Evolutionary conservation across 2,329 filamentous ascomycete species (phyloP).

Genomic region (Didymella exigua): DNA sequence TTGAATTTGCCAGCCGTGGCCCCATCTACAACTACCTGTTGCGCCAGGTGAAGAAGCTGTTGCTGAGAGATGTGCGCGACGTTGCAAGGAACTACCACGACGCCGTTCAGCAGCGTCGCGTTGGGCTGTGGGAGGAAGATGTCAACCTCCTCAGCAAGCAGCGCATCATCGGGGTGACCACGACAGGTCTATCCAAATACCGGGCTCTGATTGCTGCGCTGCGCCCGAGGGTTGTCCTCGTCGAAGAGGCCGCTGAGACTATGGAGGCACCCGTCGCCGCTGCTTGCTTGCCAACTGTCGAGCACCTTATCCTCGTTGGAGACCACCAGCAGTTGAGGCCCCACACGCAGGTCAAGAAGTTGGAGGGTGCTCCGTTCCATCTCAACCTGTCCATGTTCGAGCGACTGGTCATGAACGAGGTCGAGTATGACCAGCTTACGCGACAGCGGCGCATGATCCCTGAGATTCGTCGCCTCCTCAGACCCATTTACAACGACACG

Average conservation of each 20-base stretch:
- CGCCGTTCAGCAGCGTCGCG: constrained; percentile 59
- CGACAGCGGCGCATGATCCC: constrained; percentile 77
- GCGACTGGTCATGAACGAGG: constrained; percentile 68
- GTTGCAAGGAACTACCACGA: constrained; percentile 58
- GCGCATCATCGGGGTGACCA: constrained; percentile 71
- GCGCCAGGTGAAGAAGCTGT: constrained; percentile 56
- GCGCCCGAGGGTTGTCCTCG: constrained; percentile 69
- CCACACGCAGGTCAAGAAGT: constrained; percentile 65
- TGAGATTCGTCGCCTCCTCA: constrained; percentile 65
- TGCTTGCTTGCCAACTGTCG: constrained; percentile 64
- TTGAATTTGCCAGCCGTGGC: constrained; percentile 63
- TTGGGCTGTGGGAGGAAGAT: constrained; percentile 64
- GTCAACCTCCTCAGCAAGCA: constrained; percentile 52
- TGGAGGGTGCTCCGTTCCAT: constrained; percentile 66
- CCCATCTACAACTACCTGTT: constrained; percentile 71
- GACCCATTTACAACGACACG: constrained; percentile 63
- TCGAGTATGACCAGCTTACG: constrained; percentile 68
- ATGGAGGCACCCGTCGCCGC: constrained; percentile 67
- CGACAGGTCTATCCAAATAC: constrained; percentile 82
- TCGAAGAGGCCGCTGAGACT: constrained; percentile 82
- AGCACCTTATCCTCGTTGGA: constrained; percentile 73
- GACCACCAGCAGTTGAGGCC: constrained; percentile 82
- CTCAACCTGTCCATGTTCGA: constrained; percentile 81
- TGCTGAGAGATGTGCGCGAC: constrained; percentile 56
- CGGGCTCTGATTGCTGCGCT: constrained; percentile 70